Conservation (phyloP, 139 green algal genomes). For the Chlamydomonas sp. region DNA sequence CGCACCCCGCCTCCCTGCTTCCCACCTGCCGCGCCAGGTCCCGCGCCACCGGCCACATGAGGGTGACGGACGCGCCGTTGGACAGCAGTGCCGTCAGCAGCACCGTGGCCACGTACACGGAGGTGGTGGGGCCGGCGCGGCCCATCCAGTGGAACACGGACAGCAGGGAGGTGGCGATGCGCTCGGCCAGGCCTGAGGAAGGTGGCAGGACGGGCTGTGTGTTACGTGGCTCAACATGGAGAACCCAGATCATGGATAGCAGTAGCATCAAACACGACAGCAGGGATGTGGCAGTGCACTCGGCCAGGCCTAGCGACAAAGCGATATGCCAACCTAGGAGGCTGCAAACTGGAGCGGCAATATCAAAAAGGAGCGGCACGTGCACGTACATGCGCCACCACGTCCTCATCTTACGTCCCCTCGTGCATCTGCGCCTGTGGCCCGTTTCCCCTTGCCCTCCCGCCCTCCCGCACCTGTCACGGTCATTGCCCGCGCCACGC, state of each 20-base stretch:
- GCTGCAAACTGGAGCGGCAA: neutral
- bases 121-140: neutral
- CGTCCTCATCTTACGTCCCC: no score
- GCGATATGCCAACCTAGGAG: neutral
- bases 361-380: neutral
- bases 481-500: conserved; percentile 10
- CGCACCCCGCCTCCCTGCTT: neutral
- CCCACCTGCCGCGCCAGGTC: neutral
- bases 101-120: conserved; percentile 32
- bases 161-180: conserved; percentile 15
- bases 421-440: no score
- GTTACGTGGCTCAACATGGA: no score
- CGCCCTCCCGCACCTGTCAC: neutral
- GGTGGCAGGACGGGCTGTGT: neutral
- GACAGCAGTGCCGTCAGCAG: conserved; percentile 37
- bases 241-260: no score
- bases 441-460: no score
- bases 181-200: conserved; percentile 16
- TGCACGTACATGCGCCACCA: no score
- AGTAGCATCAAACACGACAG: neutral
- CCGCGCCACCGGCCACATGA: conserved; percentile 43
- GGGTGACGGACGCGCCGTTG: conserved; percentile 40
- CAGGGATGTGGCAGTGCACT: neutral
- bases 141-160: conserved; percentile 28
- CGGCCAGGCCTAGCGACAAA: no score